A percentile compares a stretch with the other conserved stretches of the same genome.
Conservation (phyloP, 2,329 filamentous ascomycete species). For the Zelopaecilomyces penicillatus region DNA sequence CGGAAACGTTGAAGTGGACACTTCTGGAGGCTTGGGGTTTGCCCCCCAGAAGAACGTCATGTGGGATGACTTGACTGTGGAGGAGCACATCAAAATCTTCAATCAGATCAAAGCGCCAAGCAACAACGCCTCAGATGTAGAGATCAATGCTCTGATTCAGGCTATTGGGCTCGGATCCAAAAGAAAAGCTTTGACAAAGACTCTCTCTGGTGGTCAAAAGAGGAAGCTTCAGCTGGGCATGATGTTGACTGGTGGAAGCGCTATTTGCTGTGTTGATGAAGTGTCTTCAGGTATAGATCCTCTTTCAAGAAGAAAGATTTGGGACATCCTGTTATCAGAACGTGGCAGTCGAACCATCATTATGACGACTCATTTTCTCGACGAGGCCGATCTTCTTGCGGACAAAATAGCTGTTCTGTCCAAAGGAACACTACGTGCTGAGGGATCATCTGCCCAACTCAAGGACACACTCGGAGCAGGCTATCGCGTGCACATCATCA, state of each 20-base stretch:
- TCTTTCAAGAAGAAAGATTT: conserved; percentile 44
- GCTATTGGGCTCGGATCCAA: conserved; percentile 61
- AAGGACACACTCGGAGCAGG: conserved; percentile 54
- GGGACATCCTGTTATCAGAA: conserved; percentile 58
- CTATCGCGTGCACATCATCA: conserved; percentile 20
- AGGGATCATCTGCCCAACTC: conserved; percentile 60
- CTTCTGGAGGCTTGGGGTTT: conserved; percentile 62
- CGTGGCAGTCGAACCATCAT: conserved; percentile 59
- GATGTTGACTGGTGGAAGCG: conserved; percentile 69
- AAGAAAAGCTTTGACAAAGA: conserved; percentile 49
- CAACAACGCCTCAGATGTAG: conserved; percentile 36
- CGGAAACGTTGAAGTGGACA: conserved; percentile 53
- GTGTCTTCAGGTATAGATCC: conserved; percentile 68
- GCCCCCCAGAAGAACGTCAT: conserved; percentile 71
- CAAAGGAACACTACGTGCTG: conserved; percentile 56
- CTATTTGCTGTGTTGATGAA: conserved; percentile 66
- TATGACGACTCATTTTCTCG: conserved; percentile 68
- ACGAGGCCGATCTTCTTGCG: conserved; percentile 63
- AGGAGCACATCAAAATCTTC: conserved; percentile 63
- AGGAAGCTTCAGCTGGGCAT: conserved; percentile 68
- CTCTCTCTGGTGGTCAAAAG: conserved; percentile 68
- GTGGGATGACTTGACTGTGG: conserved; percentile 64
- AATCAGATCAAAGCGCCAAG: conserved; percentile 55
- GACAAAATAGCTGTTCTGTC: conserved; percentile 65
- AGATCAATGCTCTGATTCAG: conserved; percentile 38